These are phyloP conservation scores for Houttuynia cordata DNA, from an alignment of 164 flowering plant genomes.

Conservation along the genomic window DNA sequence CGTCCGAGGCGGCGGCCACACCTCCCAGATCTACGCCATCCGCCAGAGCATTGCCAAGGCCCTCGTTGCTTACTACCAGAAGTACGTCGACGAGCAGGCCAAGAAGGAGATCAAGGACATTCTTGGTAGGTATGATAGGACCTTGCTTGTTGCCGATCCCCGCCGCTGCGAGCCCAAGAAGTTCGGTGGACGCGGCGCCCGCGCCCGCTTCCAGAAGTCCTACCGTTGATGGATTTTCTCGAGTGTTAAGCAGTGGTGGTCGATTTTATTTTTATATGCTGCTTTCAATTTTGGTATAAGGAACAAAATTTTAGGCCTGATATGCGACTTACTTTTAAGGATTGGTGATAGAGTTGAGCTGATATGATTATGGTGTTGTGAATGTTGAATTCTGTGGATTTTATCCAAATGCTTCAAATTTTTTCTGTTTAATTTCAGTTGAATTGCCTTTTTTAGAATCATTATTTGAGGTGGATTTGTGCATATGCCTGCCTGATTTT, in stretches of 20 bases:
- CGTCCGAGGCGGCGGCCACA: conserved; percentile 9
- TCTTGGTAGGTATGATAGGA: conserved; percentile 11
- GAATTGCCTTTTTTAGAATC: too few species aligned
- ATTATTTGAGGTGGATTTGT: too few species aligned
- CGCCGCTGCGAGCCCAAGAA: conserved; percentile 18
- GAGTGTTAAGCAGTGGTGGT: background rate
- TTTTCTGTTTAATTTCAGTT: background rate
- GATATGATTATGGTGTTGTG: background rate
- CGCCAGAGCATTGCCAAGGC: conserved; percentile 19
- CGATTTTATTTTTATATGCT: background rate
- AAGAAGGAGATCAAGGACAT: conserved; percentile 20
- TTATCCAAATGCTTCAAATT: too few species aligned
- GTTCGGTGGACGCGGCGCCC: conserved; percentile 16
- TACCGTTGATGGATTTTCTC: conserved; percentile 2
- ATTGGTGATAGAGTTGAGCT: background rate
- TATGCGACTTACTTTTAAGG: background rate
- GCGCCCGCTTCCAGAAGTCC: conserved; percentile 16
- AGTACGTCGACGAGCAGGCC: conserved; percentile 16
- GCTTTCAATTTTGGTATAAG: background rate
- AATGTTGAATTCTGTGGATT: background rate
- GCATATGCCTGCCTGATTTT: too few species aligned
- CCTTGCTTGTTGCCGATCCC: conserved; percentile 14
- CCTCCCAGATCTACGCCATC: conserved; percentile 13
- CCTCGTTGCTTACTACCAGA: conserved; percentile 17
- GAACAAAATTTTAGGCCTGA: background rate